Conservation (phyloP, 192 early-diverging fungal genomes). For the Entomortierella parvispora region DNA sequence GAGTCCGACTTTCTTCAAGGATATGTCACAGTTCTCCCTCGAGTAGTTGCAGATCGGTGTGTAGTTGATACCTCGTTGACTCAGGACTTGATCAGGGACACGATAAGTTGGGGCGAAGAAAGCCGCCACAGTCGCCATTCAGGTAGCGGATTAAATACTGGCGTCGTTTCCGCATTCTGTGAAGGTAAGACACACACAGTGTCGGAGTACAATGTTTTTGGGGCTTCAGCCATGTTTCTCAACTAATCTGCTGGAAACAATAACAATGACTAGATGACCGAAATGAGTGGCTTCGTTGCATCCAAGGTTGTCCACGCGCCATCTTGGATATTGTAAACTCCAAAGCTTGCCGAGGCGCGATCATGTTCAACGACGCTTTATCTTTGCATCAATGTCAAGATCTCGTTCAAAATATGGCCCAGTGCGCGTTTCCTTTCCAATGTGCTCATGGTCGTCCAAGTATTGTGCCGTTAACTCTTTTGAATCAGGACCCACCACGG, state of each 20-base stretch:
- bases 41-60: conserved; percentile 71
- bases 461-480: conserved; percentile 21
- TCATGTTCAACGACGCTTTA: conserved; percentile 80
- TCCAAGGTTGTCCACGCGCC: conserved; percentile 63
- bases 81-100: conserved; percentile 54
- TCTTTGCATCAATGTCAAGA: conserved; percentile 55
- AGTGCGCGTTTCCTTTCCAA: conserved; percentile 72
- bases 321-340: conserved; percentile 78
- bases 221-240: too few relatives aligned
- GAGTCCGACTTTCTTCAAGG: conserved; percentile 26
- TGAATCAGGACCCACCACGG: background rate
- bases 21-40: conserved; percentile 59
- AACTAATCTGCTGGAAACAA: too few relatives aligned
- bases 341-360: conserved; percentile 79
- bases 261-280: conserved; percentile 24
- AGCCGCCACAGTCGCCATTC: background rate
- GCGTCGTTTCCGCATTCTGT: background rate
- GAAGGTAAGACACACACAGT: background rate
- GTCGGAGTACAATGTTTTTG: too few relatives aligned
- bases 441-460: conserved; percentile 67
- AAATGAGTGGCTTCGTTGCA: conserved; percentile 22
- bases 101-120: conserved; percentile 31
- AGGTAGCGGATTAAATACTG: background rate
- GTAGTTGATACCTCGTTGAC: conserved; percentile 57
- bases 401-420: conserved; percentile 61